These are phyloP conservation scores for Trichosanthes cucumerina DNA, from an alignment of 306 rosid genomes.

Conservation along the genomic window DNA sequence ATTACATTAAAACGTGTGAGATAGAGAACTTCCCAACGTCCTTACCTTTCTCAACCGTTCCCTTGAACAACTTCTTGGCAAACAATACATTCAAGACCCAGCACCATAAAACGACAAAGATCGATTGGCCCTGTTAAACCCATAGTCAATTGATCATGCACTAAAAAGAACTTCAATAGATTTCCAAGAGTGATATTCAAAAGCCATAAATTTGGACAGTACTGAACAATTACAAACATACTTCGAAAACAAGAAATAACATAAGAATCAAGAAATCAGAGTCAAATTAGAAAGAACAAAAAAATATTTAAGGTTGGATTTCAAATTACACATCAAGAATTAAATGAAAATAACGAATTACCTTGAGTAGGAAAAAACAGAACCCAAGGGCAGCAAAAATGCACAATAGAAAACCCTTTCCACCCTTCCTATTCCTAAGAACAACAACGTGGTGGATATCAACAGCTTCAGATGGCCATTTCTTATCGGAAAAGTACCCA, in stretches of 20 bases:
- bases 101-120: slow-evolving; percentile 41
- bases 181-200: neutral
- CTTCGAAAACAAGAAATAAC: neutral
- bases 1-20: slow-evolving; percentile 1
- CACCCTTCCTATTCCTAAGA: slow-evolving; percentile 22
- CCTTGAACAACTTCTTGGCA: slow-evolving; percentile 47
- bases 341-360: slow-evolving; percentile 1
- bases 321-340: neutral
- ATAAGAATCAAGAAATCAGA: neutral
- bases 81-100: slow-evolving; percentile 40
- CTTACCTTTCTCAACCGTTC: slow-evolving; percentile 62
- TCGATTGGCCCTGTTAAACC: slow-evolving; percentile 41
- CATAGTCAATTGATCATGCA: neutral
- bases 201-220: neutral
- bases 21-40: slow-evolving; percentile 12
- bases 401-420: slow-evolving; percentile 31
- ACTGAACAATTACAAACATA: neutral
- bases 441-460: slow-evolving; percentile 56
- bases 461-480: slow-evolving; percentile 41
- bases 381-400: slow-evolving; percentile 27
- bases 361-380: slow-evolving; percentile 41
- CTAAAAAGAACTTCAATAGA: neutral
- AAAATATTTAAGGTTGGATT: neutral
- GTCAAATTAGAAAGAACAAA: neutral
- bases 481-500: slow-evolving; percentile 42